phyloP scores from a whole-genome alignment of 2,329 filamentous ascomycete species.

The Lizonia empirigonia region DNA sequence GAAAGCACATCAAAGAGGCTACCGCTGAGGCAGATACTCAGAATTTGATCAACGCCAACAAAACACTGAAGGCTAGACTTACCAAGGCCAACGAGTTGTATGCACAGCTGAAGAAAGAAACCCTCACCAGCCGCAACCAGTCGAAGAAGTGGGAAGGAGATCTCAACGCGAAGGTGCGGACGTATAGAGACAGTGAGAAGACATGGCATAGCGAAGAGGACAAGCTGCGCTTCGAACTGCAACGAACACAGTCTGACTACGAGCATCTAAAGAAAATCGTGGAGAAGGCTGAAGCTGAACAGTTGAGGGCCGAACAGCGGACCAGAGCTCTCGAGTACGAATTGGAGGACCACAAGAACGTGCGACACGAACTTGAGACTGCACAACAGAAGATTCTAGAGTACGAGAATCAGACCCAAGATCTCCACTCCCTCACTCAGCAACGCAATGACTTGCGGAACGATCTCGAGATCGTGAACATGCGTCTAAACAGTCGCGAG shows the following conservation, averaged over 20 bases:
- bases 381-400: slow-evolving; percentile 42
- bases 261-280: slow-evolving; percentile 70
- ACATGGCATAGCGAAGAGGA: slow-evolving; percentile 65
- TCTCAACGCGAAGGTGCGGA: slow-evolving; percentile 68
- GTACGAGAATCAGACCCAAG: slow-evolving; percentile 40
- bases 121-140: slow-evolving; percentile 71
- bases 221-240: slow-evolving; percentile 63
- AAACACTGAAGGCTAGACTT: slow-evolving; percentile 72
- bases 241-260: slow-evolving; percentile 63
- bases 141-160: slow-evolving; percentile 80
- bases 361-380: slow-evolving; percentile 39
- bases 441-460: slow-evolving; percentile 64
- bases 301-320: slow-evolving; percentile 59
- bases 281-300: slow-evolving; percentile 71
- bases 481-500: slow-evolving; percentile 62
- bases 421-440: slow-evolving; percentile 61
- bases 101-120: slow-evolving; percentile 72
- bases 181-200: slow-evolving; percentile 72
- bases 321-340: slow-evolving; percentile 65
- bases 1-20: slow-evolving; percentile 75
- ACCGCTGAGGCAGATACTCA: slow-evolving; percentile 82
- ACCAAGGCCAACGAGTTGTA: slow-evolving; percentile 75
- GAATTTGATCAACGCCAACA: slow-evolving; percentile 77
- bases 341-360: slow-evolving; percentile 62
- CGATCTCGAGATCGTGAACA: slow-evolving; percentile 63